Base-by-base conservation (phyloP, 2,329 filamentous ascomycete genomes). In the Beauveria sp. region DNA sequence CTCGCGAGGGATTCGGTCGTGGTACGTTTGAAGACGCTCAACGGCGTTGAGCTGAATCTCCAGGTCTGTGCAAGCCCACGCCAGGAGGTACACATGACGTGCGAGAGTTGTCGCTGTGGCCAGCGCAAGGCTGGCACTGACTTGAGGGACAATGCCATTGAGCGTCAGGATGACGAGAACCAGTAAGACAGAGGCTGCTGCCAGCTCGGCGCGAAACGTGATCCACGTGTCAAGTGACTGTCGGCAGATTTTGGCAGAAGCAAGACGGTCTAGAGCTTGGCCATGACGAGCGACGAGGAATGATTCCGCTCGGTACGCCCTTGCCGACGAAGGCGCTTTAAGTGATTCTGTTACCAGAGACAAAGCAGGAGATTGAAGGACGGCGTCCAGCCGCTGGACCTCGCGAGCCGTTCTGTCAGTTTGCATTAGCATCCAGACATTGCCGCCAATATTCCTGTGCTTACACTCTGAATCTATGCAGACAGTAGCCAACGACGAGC, bases 31-130 rank as follows among this genome's bases (percentile, higher is more conserved):
- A 14, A 61, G 46, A 3, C 59, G 52, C 37, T 61, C 59, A 10
- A 61, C 59, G 14, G 58, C 37, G 24, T 55, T 61, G 2, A 61
- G 40, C 41, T 61, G 58, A 30, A 55, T 61, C 10, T 61, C 58
- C 1, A 61, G 51, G 30, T 61, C 51, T 4, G 51, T 55, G 1
- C 20, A 28, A 3, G 58, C 58, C 58, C 58, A 50, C 4, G 58
- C 51, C 1, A 55, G 58, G 9, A 61, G 18, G 43, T 61, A 61
- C 18, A 61, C 50, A 3, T 61, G 37, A 16, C 28, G 26, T 10
- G 58, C 58, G 22, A 61, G 58, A 8, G 58, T 55, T 4, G 58
- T 61, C 10, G 58, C 58, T 3, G 51, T 61, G 24, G 28, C 40
- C 3, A 61, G 58, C 8, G 58, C 58, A 3, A 61, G 43, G 12